Base-by-base conservation (phyloP, 768 basidiomycete genomes). In the Lentinula sp. region DNA sequence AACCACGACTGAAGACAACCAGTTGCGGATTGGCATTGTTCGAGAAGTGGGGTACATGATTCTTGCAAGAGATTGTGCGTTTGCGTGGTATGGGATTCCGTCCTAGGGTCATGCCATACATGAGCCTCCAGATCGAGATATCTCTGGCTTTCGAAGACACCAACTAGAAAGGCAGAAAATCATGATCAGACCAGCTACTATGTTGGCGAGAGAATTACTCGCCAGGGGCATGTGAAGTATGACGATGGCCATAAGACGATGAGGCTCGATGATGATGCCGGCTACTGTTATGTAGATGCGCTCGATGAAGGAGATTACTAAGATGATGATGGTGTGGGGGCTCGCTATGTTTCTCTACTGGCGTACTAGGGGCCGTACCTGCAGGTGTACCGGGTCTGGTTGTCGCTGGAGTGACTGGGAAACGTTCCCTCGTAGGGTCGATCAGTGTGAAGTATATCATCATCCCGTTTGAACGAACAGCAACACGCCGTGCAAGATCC, bases 81-180 rank as follows among this genome's bases (percentile, higher is more conserved):
- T 58, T 72, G 71, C 45, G 73, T 72, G 4, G 80, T 79, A 55
- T 80, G 76, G 16, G 69, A 69, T 15, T 76, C 76, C 2, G 74
- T 72, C 60, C 78, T 69, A 1, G 83, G 83, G 61, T 87, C 84
- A 35, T 73, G 70, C 39, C 85, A 70, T 42, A 80, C 71, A 34
- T 72, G 80, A 31, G 81, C 79, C 67, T 91, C 88, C 2, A 91
- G 73, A 63, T 89, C 82, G 60, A 89, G 73, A 68, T 89, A 91
- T 32, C 82, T 72, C 65, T 89, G 84, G 2, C 82, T 82, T 73
- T 91, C 89, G 62, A 91, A 91, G 13, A 88, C 83, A 1, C 87
- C 89, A 0, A 91, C 89, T 62, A 0, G 80, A 69, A 18, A 8
- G 77, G 61, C 79, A 68, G 9, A 8, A 77, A 61, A 57, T 77